Evolutionary conservation across 2,329 filamentous ascomycete genomes (phyloP).

Genomic region (Cordyceps javanica): DNA sequence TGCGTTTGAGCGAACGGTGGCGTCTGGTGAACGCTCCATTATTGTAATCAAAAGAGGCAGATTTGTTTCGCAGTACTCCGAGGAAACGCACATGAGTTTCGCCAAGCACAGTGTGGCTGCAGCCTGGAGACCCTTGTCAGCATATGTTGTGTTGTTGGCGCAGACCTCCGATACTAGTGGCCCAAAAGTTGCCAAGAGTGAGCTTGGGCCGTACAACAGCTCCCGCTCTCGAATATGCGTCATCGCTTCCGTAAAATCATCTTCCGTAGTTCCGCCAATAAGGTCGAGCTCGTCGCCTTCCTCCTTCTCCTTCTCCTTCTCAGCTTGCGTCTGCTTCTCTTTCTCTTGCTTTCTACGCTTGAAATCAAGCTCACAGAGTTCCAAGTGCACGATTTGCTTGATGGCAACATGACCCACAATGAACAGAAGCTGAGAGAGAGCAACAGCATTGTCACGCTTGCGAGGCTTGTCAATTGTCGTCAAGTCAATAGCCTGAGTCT

Average conservation of each 20-base stretch:
- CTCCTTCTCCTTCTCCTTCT: slow-evolving; percentile 51
- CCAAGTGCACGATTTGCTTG: slow-evolving; percentile 97
- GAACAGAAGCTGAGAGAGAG: slow-evolving; percentile 85
- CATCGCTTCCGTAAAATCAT: slow-evolving; percentile 86
- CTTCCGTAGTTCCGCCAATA: slow-evolving; percentile 92
- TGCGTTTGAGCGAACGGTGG: slow-evolving; percentile 89
- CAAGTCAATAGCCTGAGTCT: slow-evolving; percentile 32
- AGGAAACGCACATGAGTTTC: slow-evolving; percentile 97
- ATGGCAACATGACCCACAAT: slow-evolving; percentile 95
- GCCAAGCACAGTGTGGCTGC: slow-evolving; percentile 91
- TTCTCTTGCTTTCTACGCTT: slow-evolving; percentile 92
- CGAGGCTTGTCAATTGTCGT: slow-evolving; percentile 38
- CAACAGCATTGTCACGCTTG: slow-evolving; percentile 62
- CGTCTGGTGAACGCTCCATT: slow-evolving; percentile 87
- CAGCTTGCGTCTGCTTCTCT: slow-evolving; percentile 55
- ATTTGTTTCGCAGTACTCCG: slow-evolving; percentile 92
- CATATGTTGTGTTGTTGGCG: slow-evolving; percentile 87
- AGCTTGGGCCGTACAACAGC: slow-evolving; percentile 73
- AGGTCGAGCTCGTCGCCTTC: slow-evolving; percentile 89
- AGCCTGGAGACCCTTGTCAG: slow-evolving; percentile 83
- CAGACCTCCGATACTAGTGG: slow-evolving; percentile 91
- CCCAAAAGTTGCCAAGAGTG: slow-evolving; percentile 83
- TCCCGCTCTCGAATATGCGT: slow-evolving; percentile 78
- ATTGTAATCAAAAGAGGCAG: slow-evolving; percentile 93
- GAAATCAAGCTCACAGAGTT: slow-evolving; percentile 96